Evolutionary conservation across 306 rosid genomes (phyloP), one percentile per base, ranked within the genome.

Genomic region (Fagus crenata): DNA sequence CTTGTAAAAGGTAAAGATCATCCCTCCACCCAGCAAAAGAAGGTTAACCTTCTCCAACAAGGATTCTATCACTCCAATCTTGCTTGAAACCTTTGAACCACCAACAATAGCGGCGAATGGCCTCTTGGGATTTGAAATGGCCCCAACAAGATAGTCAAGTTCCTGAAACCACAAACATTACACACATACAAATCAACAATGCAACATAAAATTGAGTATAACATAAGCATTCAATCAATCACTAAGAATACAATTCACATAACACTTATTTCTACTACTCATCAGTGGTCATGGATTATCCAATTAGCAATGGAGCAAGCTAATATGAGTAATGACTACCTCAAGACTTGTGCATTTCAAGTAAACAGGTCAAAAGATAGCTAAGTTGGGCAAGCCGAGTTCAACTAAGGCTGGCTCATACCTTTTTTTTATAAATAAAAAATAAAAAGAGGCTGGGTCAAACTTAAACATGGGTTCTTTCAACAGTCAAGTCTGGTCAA

Each of bases 81-180:
- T 94, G 75, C 91, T 49, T 11, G 98, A 94, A 78, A 94, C 98
- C 95, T 94, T 94, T 5, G 98, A 15, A 28, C 98, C 98, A 53
- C 98, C 98, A 40, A 94, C 93, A 80, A 92, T 89, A 32, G 98
- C 98, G 56, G 98, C 95, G 82, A 94, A 94, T 59, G 98, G 98
- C 53, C 85, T 92, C 92, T 92, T 94, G 63, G 98, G 98, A 81
- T 89, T 92, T 8, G 93, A 15, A 75, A 94, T 92, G 0, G 97
- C 98, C 53, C 97, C 94, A 36, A 92, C 96, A 40, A 94, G 96
- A 77, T 92, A 94, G 60, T 94, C 98, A 53, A 94, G 98, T 71
- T 94, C 98, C 98, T 94, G 83, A 69, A 78, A 80, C 49, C 79
- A 79, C 79, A 65, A 32, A 83, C 61, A 37, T 4, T 67, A 3